Percentiles rank a stretch among this genome's conserved stretches.
phyloP scores from a whole-genome alignment of 2,329 filamentous ascomycete species.

The Cercospora sp. region DNA sequence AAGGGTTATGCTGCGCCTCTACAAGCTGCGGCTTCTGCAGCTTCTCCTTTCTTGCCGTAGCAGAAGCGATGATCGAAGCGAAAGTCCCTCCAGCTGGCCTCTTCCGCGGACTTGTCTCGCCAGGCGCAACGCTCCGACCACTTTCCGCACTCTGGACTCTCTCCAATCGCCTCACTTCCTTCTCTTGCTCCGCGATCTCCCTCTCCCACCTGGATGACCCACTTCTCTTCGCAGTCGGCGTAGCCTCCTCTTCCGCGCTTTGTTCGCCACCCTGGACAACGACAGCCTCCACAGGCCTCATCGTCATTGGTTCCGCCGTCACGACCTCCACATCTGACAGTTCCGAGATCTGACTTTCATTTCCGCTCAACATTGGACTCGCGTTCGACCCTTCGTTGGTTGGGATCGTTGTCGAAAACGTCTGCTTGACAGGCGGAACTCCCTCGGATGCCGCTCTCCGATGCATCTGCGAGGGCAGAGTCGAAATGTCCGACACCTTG shows the following conservation, averaged over 20 bases:
- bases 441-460: constrained; percentile 8
- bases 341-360: constrained; percentile 7
- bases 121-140: background rate
- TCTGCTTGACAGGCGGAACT: background rate
- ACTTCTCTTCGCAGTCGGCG: constrained; percentile 17
- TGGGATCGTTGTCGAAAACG: background rate
- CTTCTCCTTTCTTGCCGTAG: constrained; percentile 12
- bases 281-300: constrained; percentile 14
- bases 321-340: constrained; percentile 15
- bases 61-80: constrained; percentile 13
- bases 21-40: background rate
- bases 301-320: constrained; percentile 17
- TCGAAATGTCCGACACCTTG: constrained; percentile 31
- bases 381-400: background rate
- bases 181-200: constrained; percentile 22
- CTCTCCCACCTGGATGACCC: background rate
- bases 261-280: constrained; percentile 8
- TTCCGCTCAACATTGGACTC: background rate
- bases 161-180: constrained; percentile 17
- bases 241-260: constrained; percentile 20
- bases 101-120: background rate
- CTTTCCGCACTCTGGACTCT: background rate
- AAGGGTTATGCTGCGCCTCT: constrained; percentile 18
- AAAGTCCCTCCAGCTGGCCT: background rate
- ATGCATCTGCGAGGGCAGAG: constrained; percentile 22